These are phyloP conservation scores for Xylaria sp. DNA, from an alignment of 2,329 filamentous ascomycete species.

Conservation along the genomic window DNA sequence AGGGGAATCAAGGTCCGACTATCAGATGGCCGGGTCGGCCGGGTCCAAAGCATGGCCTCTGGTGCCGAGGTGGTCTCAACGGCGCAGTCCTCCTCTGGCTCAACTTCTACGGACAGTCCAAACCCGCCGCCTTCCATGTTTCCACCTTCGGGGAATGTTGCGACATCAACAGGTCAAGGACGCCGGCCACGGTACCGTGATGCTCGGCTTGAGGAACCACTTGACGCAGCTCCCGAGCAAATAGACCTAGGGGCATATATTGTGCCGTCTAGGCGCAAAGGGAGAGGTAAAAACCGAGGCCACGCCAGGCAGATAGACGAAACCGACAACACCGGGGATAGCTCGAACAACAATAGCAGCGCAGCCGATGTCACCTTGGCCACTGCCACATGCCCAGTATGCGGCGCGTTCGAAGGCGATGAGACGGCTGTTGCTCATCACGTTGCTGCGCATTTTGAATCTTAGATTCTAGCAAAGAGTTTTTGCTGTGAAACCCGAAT, in stretches of 20 bases:
- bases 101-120: conserved; percentile 32
- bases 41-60: conserved; percentile 72
- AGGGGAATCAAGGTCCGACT: conserved; percentile 83
- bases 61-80: conserved; percentile 15
- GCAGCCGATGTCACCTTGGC: conserved; percentile 46
- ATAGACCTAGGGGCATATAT: conserved; percentile 64
- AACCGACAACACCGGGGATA: conserved; percentile 28
- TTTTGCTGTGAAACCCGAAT: not conserved
- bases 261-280: conserved; percentile 52
- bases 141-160: conserved; percentile 24
- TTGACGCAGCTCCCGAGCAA: conserved; percentile 54
- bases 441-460: conserved; percentile 68
- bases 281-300: conserved; percentile 45
- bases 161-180: conserved; percentile 40
- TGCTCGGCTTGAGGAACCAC: conserved; percentile 52
- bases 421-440: conserved; percentile 75
- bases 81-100: conserved; percentile 21
- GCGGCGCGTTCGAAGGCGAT: conserved; percentile 73
- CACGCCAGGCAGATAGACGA: conserved; percentile 37
- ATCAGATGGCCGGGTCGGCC: conserved; percentile 75
- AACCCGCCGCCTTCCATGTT: not conserved
- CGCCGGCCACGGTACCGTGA: conserved; percentile 46
- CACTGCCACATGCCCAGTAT: conserved; percentile 69
- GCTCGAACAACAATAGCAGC: conserved; percentile 27
- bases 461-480: conserved; percentile 7